Evolutionary conservation across 2,329 filamentous ascomycete genomes (phyloP), one percentile per base, ranked within the genome.

Genomic region (Cadophora malorum): DNA sequence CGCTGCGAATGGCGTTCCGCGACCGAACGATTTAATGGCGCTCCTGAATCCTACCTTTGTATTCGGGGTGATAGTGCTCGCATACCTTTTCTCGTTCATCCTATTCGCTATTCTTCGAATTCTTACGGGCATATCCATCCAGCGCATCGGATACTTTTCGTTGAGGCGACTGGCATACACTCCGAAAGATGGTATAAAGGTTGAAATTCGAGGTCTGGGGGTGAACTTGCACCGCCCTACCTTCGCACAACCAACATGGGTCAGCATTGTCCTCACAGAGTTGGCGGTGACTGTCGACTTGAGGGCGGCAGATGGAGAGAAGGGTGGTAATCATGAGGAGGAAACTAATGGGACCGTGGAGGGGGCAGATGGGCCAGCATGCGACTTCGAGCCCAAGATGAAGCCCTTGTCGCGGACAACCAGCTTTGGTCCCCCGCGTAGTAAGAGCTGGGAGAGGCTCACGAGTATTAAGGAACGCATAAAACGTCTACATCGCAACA

Each of bases 241-340:
- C 6, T 98, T 99, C 80, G 93, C 95, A 58, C 94, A 98, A 79
- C 96, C 96, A 55, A 98, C 96, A 70, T 98, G 95, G 94, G 83
- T 97, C 74, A 98, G 94, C 78, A 85, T 99, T 62, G 92, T 96
- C 9, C 81, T 99, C 68, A 92, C 89, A 75, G 96, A 97, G 77
- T 83, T 97, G 61, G 91, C 90, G 61, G 85, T 99, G 62, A 96
- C 93, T 0, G 79, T 98, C 53, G 93, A 99, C 77, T 83, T 94
- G 56, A 86, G 87, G 69, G 86, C 88, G 59, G 80, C 96, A 52
- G 86, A 87, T 72, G 81, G 81, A 31, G 82, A 81, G 64, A 76
- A 75, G 64, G 23, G 53, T 58, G 68, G 67, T 31, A 63, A 71
- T 16, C 55, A 74, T 73, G 70, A 63, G 69, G 70, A 63, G 69